Conservation (phyloP, 257 asterid genomes). For the Haberlea rhodopensis region DNA sequence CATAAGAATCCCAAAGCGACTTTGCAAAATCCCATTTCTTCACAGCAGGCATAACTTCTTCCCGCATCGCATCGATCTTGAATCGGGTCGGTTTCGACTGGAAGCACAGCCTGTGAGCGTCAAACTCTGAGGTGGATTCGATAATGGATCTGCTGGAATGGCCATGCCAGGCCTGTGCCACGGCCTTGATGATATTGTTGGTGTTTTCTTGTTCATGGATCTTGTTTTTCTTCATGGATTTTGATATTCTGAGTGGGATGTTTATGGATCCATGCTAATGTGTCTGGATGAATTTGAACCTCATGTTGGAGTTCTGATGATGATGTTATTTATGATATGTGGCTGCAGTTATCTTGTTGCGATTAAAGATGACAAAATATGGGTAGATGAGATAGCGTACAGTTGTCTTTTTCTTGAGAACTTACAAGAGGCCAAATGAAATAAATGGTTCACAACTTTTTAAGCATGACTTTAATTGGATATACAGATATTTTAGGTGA, state of each 20-base stretch:
- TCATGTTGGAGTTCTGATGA: conserved; percentile 26
- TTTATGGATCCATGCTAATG: conserved; percentile 28
- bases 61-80: conserved; percentile 57
- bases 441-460: too few relatives aligned
- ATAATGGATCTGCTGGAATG: conserved; percentile 43
- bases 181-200: conserved; percentile 59
- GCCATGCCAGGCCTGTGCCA: conserved; percentile 89
- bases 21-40: conserved; percentile 70
- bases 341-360: conserved; percentile 21
- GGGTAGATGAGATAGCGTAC: background rate
- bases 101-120: conserved; percentile 50
- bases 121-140: conserved; percentile 51
- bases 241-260: background rate
- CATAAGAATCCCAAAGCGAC: conserved; percentile 89
- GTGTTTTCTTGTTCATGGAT: conserved; percentile 25
- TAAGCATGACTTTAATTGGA: background rate
- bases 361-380: conserved; percentile 32
- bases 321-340: conserved; percentile 18
- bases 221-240: conserved; percentile 24
- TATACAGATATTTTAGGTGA: background rate
- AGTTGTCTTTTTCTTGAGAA: background rate
- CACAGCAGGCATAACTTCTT: conserved; percentile 9
- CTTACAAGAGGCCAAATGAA: background rate
- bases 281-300: conserved; percentile 33
- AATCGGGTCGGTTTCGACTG: conserved; percentile 63